These are phyloP conservation scores for Rhynchosporium graminicola DNA, from an alignment of 2,329 filamentous ascomycete species.

Conservation along the genomic window DNA sequence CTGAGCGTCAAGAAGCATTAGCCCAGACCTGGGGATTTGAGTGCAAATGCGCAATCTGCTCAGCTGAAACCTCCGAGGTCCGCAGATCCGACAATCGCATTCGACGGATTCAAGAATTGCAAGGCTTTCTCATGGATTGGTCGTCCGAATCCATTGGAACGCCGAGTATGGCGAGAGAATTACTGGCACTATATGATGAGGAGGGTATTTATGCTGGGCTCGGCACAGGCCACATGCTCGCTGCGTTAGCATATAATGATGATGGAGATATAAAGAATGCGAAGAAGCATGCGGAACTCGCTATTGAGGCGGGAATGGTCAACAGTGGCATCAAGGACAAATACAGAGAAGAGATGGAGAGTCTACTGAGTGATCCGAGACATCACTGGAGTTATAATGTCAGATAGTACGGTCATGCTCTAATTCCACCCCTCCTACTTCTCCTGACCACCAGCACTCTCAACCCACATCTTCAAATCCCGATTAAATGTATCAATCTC, in stretches of 20 bases:
- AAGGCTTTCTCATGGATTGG: conserved; percentile 43
- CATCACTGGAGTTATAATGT: conserved; percentile 37
- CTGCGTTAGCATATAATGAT: conserved; percentile 45
- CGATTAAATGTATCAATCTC: conserved; percentile 3
- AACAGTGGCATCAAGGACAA: conserved; percentile 40
- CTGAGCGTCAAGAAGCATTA: conserved; percentile 39
- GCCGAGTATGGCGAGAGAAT: conserved; percentile 43
- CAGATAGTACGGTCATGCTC: not conserved
- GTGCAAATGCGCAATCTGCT: conserved; percentile 45
- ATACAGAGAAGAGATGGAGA: conserved; percentile 41
- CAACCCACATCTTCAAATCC: conserved; percentile 17
- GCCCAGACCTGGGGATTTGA: conserved; percentile 44
- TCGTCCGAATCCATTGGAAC: conserved; percentile 36
- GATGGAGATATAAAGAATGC: conserved; percentile 40
- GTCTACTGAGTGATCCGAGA: conserved; percentile 38
- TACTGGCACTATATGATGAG: conserved; percentile 43
- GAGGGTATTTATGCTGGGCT: conserved; percentile 40
- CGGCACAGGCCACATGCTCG: conserved; percentile 43
- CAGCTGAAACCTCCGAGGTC: conserved; percentile 31
- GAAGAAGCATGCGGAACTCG: conserved; percentile 40
- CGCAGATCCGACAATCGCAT: conserved; percentile 43
- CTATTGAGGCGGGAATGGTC: conserved; percentile 37
- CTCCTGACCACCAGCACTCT: not conserved
- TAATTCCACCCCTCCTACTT: not conserved
- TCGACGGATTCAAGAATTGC: conserved; percentile 38